Conservation (phyloP, 2,329 filamentous ascomycete species). For the Nemania diffusa region DNA sequence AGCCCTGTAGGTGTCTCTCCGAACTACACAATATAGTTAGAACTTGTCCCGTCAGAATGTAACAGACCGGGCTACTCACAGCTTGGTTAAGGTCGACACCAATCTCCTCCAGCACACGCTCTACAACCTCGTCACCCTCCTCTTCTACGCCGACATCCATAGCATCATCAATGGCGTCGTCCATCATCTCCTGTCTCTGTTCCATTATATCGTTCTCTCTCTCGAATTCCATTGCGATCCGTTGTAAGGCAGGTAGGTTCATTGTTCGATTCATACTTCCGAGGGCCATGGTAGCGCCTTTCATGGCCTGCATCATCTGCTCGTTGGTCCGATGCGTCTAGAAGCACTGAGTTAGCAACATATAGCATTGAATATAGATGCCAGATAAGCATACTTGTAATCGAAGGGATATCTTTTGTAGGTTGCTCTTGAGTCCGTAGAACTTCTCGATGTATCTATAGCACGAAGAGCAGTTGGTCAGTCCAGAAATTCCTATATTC, state of each 20-base stretch:
- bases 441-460: constrained; percentile 94
- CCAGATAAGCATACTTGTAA: constrained; percentile 75
- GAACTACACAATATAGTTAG: constrained; percentile 67
- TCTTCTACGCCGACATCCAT: constrained; percentile 92
- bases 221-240: constrained; percentile 99
- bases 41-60: constrained; percentile 18
- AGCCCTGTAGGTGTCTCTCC: constrained; percentile 90
- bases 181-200: constrained; percentile 99
- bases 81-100: constrained; percentile 91
- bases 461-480: not conserved
- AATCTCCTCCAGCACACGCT: constrained; percentile 96
- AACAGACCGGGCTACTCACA: constrained; percentile 66
- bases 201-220: constrained; percentile 99
- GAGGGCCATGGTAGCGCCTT: constrained; percentile 90
- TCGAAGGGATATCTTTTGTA: constrained; percentile 93
- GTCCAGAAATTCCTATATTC: not conserved
- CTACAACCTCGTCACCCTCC: constrained; percentile 95
- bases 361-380: constrained; percentile 35
- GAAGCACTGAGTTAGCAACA: constrained; percentile 16
- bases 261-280: constrained; percentile 98
- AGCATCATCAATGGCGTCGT: constrained; percentile 96
- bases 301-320: constrained; percentile 99
- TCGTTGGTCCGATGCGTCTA: constrained; percentile 98
- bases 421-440: constrained; percentile 95
- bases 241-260: constrained; percentile 94